A percentile compares a stretch with the other conserved stretches of the same genome.
Conservation (phyloP, 208 protist species). For the Wallacemonas sp. region DNA sequence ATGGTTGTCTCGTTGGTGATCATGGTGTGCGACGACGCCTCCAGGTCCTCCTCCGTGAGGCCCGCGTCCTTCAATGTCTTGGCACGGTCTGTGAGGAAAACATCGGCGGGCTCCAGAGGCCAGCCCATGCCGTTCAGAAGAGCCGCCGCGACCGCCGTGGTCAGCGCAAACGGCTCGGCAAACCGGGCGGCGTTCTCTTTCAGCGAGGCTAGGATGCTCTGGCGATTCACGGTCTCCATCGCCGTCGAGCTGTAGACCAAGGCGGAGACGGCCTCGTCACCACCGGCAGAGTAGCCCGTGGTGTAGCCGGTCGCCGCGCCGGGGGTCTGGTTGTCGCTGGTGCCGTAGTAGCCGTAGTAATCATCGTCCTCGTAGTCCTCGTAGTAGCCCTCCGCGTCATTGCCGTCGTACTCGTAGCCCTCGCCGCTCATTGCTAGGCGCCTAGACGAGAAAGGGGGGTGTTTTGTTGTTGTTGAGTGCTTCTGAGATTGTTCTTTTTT, state of each 20-base stretch:
- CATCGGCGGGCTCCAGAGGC: conserved; percentile 2
- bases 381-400: background rate
- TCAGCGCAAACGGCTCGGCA: background rate
- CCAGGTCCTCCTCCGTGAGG: background rate
- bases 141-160: background rate
- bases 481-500: too few species aligned
- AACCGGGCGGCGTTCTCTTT: background rate
- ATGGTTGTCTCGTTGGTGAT: background rate
- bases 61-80: background rate
- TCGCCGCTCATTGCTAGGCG: background rate
- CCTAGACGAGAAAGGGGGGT: background rate
- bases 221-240: conserved; percentile 5
- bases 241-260: background rate
- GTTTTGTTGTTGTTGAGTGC: background rate
- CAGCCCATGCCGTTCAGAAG: conserved; percentile 1
- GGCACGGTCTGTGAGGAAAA: background rate
- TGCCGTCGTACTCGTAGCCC: background rate
- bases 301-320: background rate
- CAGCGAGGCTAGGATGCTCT: background rate
- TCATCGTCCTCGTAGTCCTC: conserved; percentile 2
- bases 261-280: background rate
- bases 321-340: conserved; percentile 4
- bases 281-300: background rate
- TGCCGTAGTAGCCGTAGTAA: conserved; percentile 29
- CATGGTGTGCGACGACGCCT: background rate